Percentiles rank a stretch among this genome's conserved stretches.
These are phyloP conservation scores for Saxophila tyrrhenica DNA, from an alignment of 495 filamentous ascomycete genomes.

Conservation along the genomic window DNA sequence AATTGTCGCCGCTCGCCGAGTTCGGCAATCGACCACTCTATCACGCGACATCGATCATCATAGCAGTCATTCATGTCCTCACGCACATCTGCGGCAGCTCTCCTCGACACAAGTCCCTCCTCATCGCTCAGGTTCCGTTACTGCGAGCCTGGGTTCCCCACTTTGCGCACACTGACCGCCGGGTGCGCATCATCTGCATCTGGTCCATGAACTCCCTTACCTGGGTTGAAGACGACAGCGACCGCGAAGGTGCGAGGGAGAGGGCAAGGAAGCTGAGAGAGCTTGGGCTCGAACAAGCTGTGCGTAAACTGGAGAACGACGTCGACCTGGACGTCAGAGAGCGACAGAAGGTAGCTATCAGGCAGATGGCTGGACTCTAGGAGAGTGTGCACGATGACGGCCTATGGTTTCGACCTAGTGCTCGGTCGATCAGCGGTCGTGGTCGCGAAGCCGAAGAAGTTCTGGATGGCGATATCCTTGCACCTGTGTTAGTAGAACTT, in stretches of 20 bases:
- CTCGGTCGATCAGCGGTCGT: too few relatives aligned
- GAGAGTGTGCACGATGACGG: too few relatives aligned
- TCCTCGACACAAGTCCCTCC: slow-evolving; percentile 62
- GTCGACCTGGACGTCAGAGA: slow-evolving; percentile 73
- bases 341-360: slow-evolving; percentile 64
- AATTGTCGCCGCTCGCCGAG: slow-evolving; percentile 34
- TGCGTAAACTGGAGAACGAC: slow-evolving; percentile 53
- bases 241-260: slow-evolving; percentile 46
- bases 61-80: slow-evolving; percentile 61
- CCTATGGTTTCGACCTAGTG: too few relatives aligned
- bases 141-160: slow-evolving; percentile 41
- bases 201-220: slow-evolving; percentile 77
- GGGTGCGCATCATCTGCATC: slow-evolving; percentile 62
- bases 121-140: slow-evolving; percentile 52
- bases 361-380: slow-evolving; percentile 43
- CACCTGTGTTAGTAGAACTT: too few relatives aligned
- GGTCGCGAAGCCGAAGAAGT: too few relatives aligned
- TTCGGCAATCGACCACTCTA: slow-evolving; percentile 1
- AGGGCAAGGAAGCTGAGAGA: slow-evolving; percentile 56
- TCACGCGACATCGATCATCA: slow-evolving; percentile 51
- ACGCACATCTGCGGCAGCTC: slow-evolving; percentile 75
- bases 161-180: slow-evolving; percentile 55
- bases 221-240: slow-evolving; percentile 61
- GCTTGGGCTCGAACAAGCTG: slow-evolving; percentile 59
- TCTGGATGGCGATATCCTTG: too few relatives aligned